These are phyloP conservation scores for Pseudonectria foliicola DNA, from an alignment of 2,329 filamentous ascomycete species.

Conservation along the genomic window DNA sequence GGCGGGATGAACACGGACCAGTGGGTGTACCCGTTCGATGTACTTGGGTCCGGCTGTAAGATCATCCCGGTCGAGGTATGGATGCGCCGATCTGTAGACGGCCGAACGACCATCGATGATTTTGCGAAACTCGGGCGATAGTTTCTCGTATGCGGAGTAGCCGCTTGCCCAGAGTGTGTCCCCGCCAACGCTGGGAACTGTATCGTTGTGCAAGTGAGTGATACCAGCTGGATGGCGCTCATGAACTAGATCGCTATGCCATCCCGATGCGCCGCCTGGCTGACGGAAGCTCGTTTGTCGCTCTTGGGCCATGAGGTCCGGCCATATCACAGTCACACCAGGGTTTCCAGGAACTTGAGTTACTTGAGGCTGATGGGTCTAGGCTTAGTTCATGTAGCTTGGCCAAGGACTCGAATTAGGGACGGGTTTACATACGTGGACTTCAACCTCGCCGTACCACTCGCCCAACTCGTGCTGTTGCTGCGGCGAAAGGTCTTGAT, in stretches of 20 bases:
- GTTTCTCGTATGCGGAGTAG: conserved; percentile 66
- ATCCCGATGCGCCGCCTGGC: conserved; percentile 59
- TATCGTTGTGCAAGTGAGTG: conserved; percentile 64
- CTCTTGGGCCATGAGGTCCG: conserved; percentile 58
- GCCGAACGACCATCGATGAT: conserved; percentile 62
- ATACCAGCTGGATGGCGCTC: conserved; percentile 64
- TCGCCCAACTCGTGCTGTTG: conserved; percentile 57
- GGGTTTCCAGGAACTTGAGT: conserved; percentile 61
- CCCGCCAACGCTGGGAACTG: conserved; percentile 56
- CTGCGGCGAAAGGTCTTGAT: conserved; percentile 55
- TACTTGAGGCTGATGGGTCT: conserved; percentile 53
- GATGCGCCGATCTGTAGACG: conserved; percentile 59
- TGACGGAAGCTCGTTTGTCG: conserved; percentile 53
- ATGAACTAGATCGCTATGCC: conserved; percentile 67
- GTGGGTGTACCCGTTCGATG: conserved; percentile 60
- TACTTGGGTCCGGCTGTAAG: conserved; percentile 55
- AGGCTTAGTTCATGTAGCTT: background rate
- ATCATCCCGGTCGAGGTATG: conserved; percentile 58
- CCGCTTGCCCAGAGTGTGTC: conserved; percentile 69
- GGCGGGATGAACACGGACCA: conserved; percentile 64
- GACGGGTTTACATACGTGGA: conserved; percentile 49
- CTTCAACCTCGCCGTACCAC: conserved; percentile 57
- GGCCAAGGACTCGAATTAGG: background rate
- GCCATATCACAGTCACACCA: conserved; percentile 64
- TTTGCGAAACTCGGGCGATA: conserved; percentile 61